These are phyloP conservation scores for Gigaspora rosea DNA, from an alignment of 192 early-diverging fungal species.

Conservation along the genomic window DNA sequence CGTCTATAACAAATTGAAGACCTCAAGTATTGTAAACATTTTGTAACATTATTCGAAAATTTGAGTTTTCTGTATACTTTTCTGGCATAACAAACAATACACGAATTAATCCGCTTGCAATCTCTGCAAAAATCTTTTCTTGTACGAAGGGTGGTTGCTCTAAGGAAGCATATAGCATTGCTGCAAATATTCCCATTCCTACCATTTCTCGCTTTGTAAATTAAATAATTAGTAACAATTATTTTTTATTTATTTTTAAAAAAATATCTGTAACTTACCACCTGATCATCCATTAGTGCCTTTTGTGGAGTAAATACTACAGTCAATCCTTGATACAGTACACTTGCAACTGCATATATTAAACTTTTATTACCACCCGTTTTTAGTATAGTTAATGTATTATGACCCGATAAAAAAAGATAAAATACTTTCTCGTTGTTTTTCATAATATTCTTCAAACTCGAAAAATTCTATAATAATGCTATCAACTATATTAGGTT, in stretches of 20 bases:
- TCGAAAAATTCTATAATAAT: constrained; percentile 8
- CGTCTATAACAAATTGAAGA: constrained; percentile 1
- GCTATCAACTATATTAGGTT: neutral
- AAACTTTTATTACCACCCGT: neutral
- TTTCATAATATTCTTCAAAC: constrained; percentile 2
- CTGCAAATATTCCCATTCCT: constrained; percentile 4
- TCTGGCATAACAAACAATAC: neutral
- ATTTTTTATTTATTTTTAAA: too few relatives aligned
- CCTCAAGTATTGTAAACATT: neutral
- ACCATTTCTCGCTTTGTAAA: neutral
- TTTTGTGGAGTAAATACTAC: too few relatives aligned
- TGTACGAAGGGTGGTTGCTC: neutral
- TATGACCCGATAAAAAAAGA: neutral
- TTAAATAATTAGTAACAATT: too few relatives aligned
- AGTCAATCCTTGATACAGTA: neutral
- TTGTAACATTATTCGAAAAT: neutral
- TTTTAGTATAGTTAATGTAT: constrained; percentile 8
- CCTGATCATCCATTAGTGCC: too few relatives aligned
- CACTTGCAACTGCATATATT: neutral
- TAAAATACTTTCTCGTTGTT: neutral
- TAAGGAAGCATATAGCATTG: constrained; percentile 7
- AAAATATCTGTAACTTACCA: too few relatives aligned
- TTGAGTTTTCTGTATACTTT: constrained; percentile 5
- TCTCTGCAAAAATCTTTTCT: constrained; percentile 6
- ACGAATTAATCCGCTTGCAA: neutral